Evolutionary conservation across 208 protist species (phyloP).

Genomic region (Acanthamoeba triangularis): DNA sequence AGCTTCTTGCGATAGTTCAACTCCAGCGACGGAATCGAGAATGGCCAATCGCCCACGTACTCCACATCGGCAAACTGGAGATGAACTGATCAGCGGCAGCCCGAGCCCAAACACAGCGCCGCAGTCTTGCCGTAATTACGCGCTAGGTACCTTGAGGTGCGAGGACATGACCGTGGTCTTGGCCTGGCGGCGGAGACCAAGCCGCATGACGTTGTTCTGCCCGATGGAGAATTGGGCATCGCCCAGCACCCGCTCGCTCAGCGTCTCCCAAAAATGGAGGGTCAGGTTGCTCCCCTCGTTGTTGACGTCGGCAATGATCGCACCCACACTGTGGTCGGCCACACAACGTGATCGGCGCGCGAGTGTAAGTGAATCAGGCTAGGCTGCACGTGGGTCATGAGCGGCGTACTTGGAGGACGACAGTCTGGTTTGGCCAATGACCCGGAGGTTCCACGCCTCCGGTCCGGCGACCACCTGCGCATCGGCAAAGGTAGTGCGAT

Average conservation of each 20-base stretch:
- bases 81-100: not conserved
- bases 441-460: slow-evolving; percentile 40
- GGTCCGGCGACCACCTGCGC: slow-evolving; percentile 49
- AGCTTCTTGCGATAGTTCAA: slow-evolving; percentile 39
- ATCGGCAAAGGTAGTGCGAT: slow-evolving; percentile 30
- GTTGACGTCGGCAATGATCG: slow-evolving; percentile 14
- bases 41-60: slow-evolving; percentile 49
- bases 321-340: slow-evolving; percentile 10
- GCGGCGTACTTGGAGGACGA: slow-evolving; percentile 40
- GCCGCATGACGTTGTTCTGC: slow-evolving; percentile 28
- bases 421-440: slow-evolving; percentile 7
- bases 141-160: slow-evolving; percentile 26
- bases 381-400: not conserved
- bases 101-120: too few relatives aligned
- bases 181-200: slow-evolving; percentile 49
- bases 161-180: slow-evolving; percentile 60
- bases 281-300: slow-evolving; percentile 25
- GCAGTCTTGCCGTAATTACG: not conserved
- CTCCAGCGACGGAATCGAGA: slow-evolving; percentile 46
- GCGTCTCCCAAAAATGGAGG: slow-evolving; percentile 55
- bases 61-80: slow-evolving; percentile 64
- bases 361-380: not conserved
- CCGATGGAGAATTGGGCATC: slow-evolving; percentile 67
- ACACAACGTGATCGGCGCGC: not conserved
- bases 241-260: slow-evolving; percentile 61